Percentiles rank a stretch among this genome's conserved stretches.
These are phyloP conservation scores for Magnusiomyces suaveolens DNA, from an alignment of 1,139 yeast genomes.

Conservation along the genomic window DNA sequence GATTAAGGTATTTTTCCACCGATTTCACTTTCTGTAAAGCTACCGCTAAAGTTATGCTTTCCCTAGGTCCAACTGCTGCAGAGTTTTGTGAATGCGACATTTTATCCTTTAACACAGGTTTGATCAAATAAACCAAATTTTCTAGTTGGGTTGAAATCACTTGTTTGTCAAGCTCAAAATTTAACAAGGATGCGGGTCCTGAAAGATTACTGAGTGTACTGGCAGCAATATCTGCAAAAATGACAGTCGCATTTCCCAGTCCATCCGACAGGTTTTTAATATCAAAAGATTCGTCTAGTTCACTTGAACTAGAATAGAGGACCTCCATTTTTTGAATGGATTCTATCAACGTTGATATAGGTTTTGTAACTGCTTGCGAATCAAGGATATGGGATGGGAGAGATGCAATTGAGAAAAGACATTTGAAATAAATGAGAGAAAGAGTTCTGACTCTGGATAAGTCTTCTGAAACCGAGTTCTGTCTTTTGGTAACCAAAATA, in stretches of 20 bases:
- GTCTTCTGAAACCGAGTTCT: background rate
- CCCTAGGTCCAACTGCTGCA: background rate
- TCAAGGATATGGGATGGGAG: background rate
- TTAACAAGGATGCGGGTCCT: background rate
- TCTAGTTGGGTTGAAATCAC: background rate
- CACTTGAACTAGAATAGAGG: background rate
- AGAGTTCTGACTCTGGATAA: background rate
- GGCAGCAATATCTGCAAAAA: background rate
- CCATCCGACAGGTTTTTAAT: background rate
- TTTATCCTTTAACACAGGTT: background rate
- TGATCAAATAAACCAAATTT: background rate
- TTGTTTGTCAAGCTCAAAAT: background rate
- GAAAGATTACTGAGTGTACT: background rate
- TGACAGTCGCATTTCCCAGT: background rate
- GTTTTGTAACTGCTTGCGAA: background rate
- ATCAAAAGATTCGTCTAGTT: background rate
- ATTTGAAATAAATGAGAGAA: background rate
- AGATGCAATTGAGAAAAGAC: background rate
- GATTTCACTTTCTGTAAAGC: conserved; percentile 4
- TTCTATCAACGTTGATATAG: background rate
- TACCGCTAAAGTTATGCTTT: conserved; percentile 1
- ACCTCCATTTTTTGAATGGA: background rate
- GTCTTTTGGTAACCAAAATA: background rate
- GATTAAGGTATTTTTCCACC: background rate
- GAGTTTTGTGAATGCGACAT: background rate